phyloP scores from a whole-genome alignment of 495 filamentous ascomycete genomes.

The Penicillium lividum region DNA sequence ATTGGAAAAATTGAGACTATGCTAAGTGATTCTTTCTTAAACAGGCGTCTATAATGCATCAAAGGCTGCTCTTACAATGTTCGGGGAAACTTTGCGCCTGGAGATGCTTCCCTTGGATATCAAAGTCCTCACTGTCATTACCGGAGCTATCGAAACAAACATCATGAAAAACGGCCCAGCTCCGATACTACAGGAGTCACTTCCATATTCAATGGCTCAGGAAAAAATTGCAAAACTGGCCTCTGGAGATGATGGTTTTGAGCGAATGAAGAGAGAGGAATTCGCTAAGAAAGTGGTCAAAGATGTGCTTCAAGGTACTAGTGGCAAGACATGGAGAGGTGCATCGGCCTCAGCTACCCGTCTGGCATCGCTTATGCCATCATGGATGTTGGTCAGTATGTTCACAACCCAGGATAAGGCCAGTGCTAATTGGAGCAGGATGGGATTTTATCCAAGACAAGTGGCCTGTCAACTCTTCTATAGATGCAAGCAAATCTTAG shows the following conservation, averaged over 20 bases:
- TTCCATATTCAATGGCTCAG: not conserved
- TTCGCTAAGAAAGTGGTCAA: not conserved
- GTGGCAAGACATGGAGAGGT: not conserved
- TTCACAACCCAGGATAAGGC: not conserved
- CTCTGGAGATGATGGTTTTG: not conserved
- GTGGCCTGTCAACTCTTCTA: not conserved
- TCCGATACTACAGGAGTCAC: not conserved
- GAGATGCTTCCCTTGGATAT: constrained; percentile 36
- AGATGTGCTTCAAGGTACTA: not conserved
- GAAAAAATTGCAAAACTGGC: not conserved
- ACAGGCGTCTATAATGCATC: constrained; percentile 33
- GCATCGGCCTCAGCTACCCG: not conserved
- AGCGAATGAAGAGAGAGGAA: not conserved
- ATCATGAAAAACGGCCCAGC: constrained; percentile 1
- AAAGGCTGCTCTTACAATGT: constrained; percentile 27
- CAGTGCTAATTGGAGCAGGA: not conserved
- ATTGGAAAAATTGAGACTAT: not conserved
- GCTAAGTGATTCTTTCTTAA: constrained; percentile 4
- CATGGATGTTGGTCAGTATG: not conserved
- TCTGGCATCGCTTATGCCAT: not conserved
- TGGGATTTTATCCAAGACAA: not conserved
- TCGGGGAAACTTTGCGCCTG: constrained; percentile 30
- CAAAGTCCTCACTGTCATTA: constrained; percentile 44
- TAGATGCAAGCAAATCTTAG: too few species aligned
- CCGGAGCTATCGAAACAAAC: constrained; percentile 16